Base-by-base conservation (phyloP, 176 grass and related monocot genomes). In the Neostapfia colusana region DNA sequence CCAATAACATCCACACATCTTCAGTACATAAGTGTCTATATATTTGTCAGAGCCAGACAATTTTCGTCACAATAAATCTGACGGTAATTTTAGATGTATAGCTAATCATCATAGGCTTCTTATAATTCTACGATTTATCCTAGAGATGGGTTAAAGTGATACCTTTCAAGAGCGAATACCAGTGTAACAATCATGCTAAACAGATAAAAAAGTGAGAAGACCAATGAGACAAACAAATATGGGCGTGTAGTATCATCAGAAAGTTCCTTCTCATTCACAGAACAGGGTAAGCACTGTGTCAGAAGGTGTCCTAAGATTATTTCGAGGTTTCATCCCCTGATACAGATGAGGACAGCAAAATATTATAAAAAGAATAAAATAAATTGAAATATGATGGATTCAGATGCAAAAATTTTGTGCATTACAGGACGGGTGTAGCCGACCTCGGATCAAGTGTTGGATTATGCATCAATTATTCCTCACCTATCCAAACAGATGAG, bases 251-350 rank as follows among this genome's bases (percentile, higher is more conserved):
- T 65, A 69, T 63, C 90, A 97, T 97, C 93, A 97, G 93, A 84
- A 60, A 84, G 65, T 68, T 70, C 12, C 74, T 90, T 97, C 95
- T 86, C 91, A 93, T 86, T 63, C 91, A 97, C 91, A 73, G 78
- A 3, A 58, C 37, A 74, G 76, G 57, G 18, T 65, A 56, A 69
- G 49, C 14, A 61, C 59, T 75, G 89, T 92, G 95, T 92, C 77
- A 83, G 86, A 92, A 97, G 91, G 95, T 97, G 91, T 86, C 95
- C 95, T 97, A 97, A 92, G 89, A 97, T 85, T 82, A 7, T 77
- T 83, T 81, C 15, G 14, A 65, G 67, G 36, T 97, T 48, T 93
- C 89, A 76, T 92, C 91, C 70, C 16, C 18, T 91, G 81, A 84
- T 87, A 82, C 76, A 3, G 5, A 8, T 5, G 0, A 0, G 15